Conservation (phyloP, 2,329 filamentous ascomycete genomes). For the Pseudocercospora ulei region DNA sequence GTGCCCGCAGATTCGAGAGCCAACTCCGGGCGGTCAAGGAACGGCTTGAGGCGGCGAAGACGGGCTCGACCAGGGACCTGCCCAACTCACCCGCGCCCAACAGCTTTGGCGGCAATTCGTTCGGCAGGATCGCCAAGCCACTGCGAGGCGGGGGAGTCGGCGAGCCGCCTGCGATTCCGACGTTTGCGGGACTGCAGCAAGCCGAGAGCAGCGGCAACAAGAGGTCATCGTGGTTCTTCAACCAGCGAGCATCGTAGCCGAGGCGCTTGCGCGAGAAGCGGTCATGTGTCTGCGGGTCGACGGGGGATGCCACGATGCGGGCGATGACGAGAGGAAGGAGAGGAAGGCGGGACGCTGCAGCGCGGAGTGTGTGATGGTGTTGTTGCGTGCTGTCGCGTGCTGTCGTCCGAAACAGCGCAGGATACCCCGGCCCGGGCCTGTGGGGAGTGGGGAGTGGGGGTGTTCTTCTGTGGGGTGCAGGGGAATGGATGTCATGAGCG, state of each 20-base stretch:
- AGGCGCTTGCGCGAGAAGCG: conserved; percentile 1
- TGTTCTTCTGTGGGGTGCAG: background rate
- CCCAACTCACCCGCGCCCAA: conserved; percentile 45
- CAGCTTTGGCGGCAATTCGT: conserved; percentile 58
- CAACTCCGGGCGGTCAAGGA: conserved; percentile 97
- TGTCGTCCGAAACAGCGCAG: conserved; percentile 8
- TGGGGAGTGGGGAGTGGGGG: background rate
- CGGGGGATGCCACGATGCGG: conserved; percentile 3
- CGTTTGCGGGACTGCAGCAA: conserved; percentile 38
- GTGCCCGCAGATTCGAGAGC: conserved; percentile 89
- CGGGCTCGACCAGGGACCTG: conserved; percentile 77
- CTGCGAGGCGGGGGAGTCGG: conserved; percentile 48
- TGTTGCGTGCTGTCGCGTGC: conserved; percentile 9
- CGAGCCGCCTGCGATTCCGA: conserved; percentile 37
- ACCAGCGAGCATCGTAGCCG: conserved; percentile 41
- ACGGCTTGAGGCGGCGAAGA: conserved; percentile 88
- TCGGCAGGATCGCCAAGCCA: conserved; percentile 56
- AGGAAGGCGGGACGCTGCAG: background rate
- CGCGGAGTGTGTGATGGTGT: conserved; percentile 4
- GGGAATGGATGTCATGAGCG: background rate
- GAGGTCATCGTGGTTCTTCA: conserved; percentile 66
- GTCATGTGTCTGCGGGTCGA: conserved; percentile 4
- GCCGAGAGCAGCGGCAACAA: conserved; percentile 41
- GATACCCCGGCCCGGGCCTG: conserved; percentile 1
- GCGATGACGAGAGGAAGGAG: background rate